Percentiles rank a stretch among this genome's conserved stretches.
Conservation (phyloP, 2,329 filamentous ascomycete genomes). For the Pseudogymnoascus sp. region DNA sequence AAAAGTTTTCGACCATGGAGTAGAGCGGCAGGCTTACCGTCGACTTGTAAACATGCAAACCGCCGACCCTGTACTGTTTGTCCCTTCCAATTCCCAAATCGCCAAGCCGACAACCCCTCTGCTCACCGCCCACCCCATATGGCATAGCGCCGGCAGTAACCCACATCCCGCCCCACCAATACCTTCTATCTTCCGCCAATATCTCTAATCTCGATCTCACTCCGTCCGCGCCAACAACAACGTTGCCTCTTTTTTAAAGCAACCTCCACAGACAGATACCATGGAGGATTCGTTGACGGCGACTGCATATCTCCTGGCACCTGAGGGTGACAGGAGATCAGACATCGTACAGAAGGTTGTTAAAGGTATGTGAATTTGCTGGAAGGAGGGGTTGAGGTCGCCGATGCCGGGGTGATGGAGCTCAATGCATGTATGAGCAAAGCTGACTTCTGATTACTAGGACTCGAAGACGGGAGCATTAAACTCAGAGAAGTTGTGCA, state of each 20-base stretch:
- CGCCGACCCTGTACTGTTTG: too few relatives aligned
- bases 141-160: neutral
- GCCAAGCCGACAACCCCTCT: too few relatives aligned
- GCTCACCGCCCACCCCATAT: neutral
- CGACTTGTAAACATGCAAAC: too few relatives aligned
- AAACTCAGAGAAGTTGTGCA: neutral
- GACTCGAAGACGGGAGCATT: neutral
- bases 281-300: neutral
- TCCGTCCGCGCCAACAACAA: neutral
- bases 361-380: neutral
- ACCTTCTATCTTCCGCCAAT: neutral
- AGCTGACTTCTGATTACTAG: neutral
- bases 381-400: neutral
- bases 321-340: neutral
- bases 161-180: neutral
- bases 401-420: neutral
- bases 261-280: neutral
- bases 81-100: too few relatives aligned
- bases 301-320: neutral
- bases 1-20: too few relatives aligned
- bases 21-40: too few relatives aligned
- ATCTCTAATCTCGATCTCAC: neutral
- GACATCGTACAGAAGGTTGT: neutral
- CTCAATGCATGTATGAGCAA: neutral
- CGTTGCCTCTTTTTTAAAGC: too few relatives aligned